Percentiles rank a stretch among this genome's conserved stretches.
These are phyloP conservation scores for button mushroom (Agaricus bisporus) DNA, from an alignment of 768 basidiomycete species.

Conservation along the genomic window DNA sequence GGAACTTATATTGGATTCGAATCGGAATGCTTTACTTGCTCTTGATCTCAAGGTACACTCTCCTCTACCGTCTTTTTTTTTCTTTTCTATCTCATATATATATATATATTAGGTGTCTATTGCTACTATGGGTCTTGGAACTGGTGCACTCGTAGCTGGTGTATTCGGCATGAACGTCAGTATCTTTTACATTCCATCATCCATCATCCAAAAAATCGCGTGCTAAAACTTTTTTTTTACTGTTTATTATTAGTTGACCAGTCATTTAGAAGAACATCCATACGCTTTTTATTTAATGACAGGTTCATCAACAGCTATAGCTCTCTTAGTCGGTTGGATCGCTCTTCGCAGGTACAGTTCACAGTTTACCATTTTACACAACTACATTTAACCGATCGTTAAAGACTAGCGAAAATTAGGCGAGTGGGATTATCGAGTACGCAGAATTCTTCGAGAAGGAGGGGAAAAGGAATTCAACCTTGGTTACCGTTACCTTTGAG, in stretches of 20 bases:
- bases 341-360: conserved; percentile 63
- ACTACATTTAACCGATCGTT: too few species aligned
- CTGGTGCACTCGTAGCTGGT: conserved; percentile 85
- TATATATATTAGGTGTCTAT: conserved; percentile 73
- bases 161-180: conserved; percentile 98
- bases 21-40: conserved; percentile 87
- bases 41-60: conserved; percentile 82
- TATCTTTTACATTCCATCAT: too few species aligned
- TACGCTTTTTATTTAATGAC: conserved; percentile 73
- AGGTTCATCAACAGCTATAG: conserved; percentile 48
- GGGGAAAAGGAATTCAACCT: conserved; percentile 19
- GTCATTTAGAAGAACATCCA: conserved; percentile 64
- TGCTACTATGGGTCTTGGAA: conserved; percentile 86
- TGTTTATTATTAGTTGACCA: conserved; percentile 67
- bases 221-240: too few species aligned
- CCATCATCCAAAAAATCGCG: too few species aligned
- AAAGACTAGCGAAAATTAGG: conserved; percentile 39
- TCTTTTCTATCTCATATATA: too few species aligned
- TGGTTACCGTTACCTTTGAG: conserved; percentile 47
- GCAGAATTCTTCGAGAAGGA: conserved; percentile 19
- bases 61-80: too few species aligned
- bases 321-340: conserved; percentile 53
- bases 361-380: too few species aligned
- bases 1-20: conserved; percentile 92
- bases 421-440: conserved; percentile 39